These are phyloP conservation scores for Lagenidium sp. DNA, from an alignment of 352 stramenopile species.

Conservation along the genomic window DNA sequence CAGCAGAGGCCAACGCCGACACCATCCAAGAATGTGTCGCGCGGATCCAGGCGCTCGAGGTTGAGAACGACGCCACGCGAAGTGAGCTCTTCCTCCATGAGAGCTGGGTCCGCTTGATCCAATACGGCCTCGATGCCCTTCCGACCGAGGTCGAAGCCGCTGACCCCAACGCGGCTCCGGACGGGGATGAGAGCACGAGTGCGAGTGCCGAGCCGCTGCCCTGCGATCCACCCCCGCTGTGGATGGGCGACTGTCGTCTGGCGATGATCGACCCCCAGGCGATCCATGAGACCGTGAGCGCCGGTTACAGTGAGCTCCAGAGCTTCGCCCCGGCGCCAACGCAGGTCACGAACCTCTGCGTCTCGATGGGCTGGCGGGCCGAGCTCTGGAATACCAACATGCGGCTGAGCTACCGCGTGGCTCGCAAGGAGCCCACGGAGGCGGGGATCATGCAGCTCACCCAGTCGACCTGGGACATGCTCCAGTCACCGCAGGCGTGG, in stretches of 20 bases:
- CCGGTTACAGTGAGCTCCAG: slow-evolving; percentile 76
- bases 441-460: slow-evolving; percentile 68
- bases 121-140: slow-evolving; percentile 71
- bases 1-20: slow-evolving; percentile 68
- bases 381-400: slow-evolving; percentile 72
- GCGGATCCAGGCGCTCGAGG: slow-evolving; percentile 66
- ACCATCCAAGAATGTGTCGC: slow-evolving; percentile 79
- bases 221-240: slow-evolving; percentile 60
- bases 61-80: slow-evolving; percentile 82
- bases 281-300: slow-evolving; percentile 69
- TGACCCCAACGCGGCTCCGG: slow-evolving; percentile 76
- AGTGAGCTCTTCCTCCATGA: slow-evolving; percentile 75
- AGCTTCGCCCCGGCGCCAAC: slow-evolving; percentile 62
- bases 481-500: slow-evolving; percentile 74
- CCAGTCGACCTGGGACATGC: slow-evolving; percentile 73
- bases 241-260: no score
- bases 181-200: slow-evolving; percentile 59
- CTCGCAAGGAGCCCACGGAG: slow-evolving; percentile 49
- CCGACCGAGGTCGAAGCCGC: slow-evolving; percentile 69
- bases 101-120: slow-evolving; percentile 80
- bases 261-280: slow-evolving; percentile 71
- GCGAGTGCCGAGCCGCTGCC: slow-evolving; percentile 78
- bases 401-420: slow-evolving; percentile 64
- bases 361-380: slow-evolving; percentile 81
- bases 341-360: slow-evolving; percentile 80